Evolutionary conservation across 2,329 filamentous ascomycete genomes (phyloP).

Genomic region (Ilyonectria sp.): DNA sequence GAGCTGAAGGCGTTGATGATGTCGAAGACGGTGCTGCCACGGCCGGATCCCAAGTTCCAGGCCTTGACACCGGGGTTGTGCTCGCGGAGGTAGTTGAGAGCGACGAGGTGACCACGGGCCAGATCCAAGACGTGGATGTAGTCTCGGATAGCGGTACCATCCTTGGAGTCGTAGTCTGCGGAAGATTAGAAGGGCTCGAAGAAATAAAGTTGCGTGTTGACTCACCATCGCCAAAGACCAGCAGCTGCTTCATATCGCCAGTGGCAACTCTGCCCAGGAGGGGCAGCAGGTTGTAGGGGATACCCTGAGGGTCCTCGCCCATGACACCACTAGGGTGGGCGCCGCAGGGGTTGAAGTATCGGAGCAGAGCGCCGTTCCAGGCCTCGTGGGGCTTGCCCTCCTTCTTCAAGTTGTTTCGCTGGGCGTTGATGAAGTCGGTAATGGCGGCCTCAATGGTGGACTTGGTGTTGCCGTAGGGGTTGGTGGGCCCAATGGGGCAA

Average conservation of each 20-base stretch:
- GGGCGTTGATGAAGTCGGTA: slow-evolving; percentile 88
- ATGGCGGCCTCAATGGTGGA: slow-evolving; percentile 93
- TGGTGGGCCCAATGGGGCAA: slow-evolving; percentile 96
- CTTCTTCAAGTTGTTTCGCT: slow-evolving; percentile 87
- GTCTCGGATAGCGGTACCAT: slow-evolving; percentile 95
- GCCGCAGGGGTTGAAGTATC: slow-evolving; percentile 98
- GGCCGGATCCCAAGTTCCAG: slow-evolving; percentile 97
- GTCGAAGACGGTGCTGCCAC: slow-evolving; percentile 95
- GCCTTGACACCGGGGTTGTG: slow-evolving; percentile 91
- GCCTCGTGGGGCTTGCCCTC: slow-evolving; percentile 82
- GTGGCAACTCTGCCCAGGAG: slow-evolving; percentile 96
- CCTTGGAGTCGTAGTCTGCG: slow-evolving; percentile 88
- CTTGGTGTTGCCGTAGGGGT: slow-evolving; percentile 98
- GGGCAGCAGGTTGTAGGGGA: slow-evolving; percentile 96
- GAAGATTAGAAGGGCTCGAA: slow-evolving; percentile 37
- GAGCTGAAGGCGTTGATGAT: slow-evolving; percentile 95
- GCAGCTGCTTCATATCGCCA: slow-evolving; percentile 92
- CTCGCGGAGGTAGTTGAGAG: slow-evolving; percentile 89
- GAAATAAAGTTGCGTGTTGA: slow-evolving; percentile 13
- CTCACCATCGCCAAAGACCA: slow-evolving; percentile 94
- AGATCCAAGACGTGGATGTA: slow-evolving; percentile 98
- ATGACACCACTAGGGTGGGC: slow-evolving; percentile 96
- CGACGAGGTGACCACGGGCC: slow-evolving; percentile 86
- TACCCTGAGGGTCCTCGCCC: slow-evolving; percentile 96
- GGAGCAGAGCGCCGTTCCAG: slow-evolving; percentile 93